Evolutionary conservation across 495 filamentous ascomycete species (phyloP).

Genomic region (Tricharina praecox): DNA sequence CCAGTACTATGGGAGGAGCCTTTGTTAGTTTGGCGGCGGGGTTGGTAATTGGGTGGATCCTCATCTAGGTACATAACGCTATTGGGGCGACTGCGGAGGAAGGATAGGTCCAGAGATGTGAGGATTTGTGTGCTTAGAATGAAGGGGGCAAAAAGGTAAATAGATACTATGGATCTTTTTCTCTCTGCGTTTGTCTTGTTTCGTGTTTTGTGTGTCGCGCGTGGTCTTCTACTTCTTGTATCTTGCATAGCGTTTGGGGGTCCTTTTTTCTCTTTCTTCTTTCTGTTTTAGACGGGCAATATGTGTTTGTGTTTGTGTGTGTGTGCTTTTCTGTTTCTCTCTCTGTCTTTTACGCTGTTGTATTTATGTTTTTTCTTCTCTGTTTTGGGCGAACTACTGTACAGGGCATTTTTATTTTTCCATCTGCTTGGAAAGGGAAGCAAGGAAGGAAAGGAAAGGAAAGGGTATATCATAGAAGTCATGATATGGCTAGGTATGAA

Average conservation of each 20-base stretch:
- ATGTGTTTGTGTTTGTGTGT: not conserved
- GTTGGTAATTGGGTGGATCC: conserved; percentile 25
- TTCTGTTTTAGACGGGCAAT: not conserved
- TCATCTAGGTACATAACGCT: conserved; percentile 7
- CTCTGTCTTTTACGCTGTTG: not conserved
- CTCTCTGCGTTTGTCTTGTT: not conserved
- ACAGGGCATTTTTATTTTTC: no score
- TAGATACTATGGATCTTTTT: not conserved
- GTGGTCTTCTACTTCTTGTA: not conserved
- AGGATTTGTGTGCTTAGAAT: not conserved
- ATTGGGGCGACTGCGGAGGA: not conserved
- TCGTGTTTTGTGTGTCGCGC: not conserved
- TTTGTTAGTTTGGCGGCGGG: conserved; percentile 7
- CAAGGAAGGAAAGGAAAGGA: no score
- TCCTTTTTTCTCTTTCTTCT: not conserved
- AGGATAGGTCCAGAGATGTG: not conserved
- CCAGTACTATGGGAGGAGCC: not conserved
- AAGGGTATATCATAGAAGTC: not conserved
- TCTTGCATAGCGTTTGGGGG: conserved; percentile 6
- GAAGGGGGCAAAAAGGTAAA: not conserved
- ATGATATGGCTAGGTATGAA: not conserved
- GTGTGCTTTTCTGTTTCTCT: not conserved
- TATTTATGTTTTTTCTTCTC: not conserved
- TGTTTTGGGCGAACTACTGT: no score
- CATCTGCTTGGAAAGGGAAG: no score